phyloP scores from a whole-genome alignment of 2,329 filamentous ascomycete genomes.

The Chaetomium sp. region DNA sequence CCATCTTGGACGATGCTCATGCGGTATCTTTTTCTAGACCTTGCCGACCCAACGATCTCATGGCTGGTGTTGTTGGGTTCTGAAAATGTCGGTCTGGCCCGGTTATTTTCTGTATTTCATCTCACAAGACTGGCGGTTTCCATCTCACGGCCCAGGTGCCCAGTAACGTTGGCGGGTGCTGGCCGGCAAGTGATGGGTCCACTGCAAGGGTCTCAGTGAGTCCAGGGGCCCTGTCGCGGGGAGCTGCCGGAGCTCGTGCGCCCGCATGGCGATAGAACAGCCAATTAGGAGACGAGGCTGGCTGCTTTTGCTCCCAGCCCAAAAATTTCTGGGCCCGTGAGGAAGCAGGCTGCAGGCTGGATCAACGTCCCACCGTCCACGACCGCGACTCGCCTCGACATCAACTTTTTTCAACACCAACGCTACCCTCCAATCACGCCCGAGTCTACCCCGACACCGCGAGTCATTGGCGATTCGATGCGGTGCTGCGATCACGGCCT shows the following conservation, averaged over 20 bases:
- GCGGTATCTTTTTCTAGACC: neutral
- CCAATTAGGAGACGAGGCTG: constrained; percentile 19
- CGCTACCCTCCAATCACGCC: neutral
- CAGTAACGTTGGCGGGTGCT: too few species aligned
- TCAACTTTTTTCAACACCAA: neutral
- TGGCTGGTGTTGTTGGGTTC: neutral
- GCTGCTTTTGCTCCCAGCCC: neutral
- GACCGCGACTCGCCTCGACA: constrained; percentile 5
- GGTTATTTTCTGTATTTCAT: too few species aligned
- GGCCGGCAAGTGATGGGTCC: neutral
- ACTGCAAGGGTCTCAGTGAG: neutral
- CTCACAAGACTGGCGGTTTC: too few species aligned
- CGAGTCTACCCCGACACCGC: neutral
- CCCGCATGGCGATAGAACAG: neutral
- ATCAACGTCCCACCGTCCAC: constrained; percentile 3
- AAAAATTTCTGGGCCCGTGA: constrained; percentile 19
- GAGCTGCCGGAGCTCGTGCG: neutral
- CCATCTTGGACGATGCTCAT: constrained; percentile 17
- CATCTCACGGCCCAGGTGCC: too few species aligned
- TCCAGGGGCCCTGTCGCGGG: neutral
- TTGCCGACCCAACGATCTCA: too few species aligned
- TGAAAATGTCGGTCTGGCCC: neutral
- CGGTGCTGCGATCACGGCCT: neutral
- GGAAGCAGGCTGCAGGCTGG: constrained; percentile 4
- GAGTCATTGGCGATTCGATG: constrained; percentile 12